Conservation (phyloP, 2,329 filamentous ascomycete species). For the Rugonectria rugulosa region DNA sequence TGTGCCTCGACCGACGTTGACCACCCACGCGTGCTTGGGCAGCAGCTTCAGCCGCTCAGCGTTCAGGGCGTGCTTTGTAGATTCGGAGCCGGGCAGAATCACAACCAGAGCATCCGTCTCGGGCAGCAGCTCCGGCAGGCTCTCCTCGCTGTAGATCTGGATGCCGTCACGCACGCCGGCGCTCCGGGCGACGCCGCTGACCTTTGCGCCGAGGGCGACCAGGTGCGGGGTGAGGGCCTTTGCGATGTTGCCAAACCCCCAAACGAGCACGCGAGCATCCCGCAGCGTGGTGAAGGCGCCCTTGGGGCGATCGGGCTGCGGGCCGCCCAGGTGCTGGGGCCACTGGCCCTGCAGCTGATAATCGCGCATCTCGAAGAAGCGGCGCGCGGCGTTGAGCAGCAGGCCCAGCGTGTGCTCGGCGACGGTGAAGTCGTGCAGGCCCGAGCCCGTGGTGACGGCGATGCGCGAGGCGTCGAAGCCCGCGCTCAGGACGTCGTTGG, state of each 20-base stretch:
- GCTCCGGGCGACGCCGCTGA: conserved; percentile 64
- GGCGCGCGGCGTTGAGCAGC: conserved; percentile 61
- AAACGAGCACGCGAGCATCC: conserved; percentile 65
- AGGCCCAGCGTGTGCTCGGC: conserved; percentile 70
- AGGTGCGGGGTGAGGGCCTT: conserved; percentile 65
- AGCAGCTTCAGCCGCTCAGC: conserved; percentile 59
- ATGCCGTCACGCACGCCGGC: conserved; percentile 65
- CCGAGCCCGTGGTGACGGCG: conserved; percentile 66
- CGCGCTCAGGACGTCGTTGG: conserved; percentile 69
- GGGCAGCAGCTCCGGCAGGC: conserved; percentile 59
- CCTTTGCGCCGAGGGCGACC: conserved; percentile 61
- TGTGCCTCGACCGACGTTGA: conserved; percentile 61
- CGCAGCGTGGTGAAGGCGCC: conserved; percentile 66
- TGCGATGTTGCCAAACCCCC: conserved; percentile 74
- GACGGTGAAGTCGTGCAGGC: conserved; percentile 70
- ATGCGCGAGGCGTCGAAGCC: conserved; percentile 63
- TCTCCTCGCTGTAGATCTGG: conserved; percentile 64
- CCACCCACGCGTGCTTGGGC: conserved; percentile 64
- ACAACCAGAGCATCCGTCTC: conserved; percentile 71
- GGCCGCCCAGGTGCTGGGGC: conserved; percentile 68
- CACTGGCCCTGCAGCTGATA: conserved; percentile 64
- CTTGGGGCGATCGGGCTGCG: conserved; percentile 64
- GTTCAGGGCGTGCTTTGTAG: conserved; percentile 64
- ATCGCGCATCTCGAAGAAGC: conserved; percentile 70
- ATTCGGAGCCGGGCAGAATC: conserved; percentile 67